Evolutionary conservation across 179 eudicot genomes (phyloP).

Genomic region (Corrigiola litoralis): DNA sequence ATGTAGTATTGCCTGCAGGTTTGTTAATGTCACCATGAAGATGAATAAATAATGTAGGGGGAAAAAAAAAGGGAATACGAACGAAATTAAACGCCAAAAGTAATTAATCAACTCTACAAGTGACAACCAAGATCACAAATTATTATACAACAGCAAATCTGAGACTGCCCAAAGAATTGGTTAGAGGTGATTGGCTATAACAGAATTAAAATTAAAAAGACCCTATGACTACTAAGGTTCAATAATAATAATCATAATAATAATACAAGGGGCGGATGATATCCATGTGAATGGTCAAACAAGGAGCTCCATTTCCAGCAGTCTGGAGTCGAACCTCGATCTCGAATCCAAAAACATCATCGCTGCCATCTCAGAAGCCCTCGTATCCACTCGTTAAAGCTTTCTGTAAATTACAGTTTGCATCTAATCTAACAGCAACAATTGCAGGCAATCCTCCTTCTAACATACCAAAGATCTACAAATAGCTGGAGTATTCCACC

Average conservation of each 20-base stretch:
- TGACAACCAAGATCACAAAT: not conserved
- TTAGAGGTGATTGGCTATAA: slow-evolving; percentile 13
- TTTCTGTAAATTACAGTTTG: slow-evolving; percentile 7
- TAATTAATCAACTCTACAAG: slow-evolving; percentile 1
- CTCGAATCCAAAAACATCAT: slow-evolving; percentile 15
- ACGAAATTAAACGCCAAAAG: not conserved
- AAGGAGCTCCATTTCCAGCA: slow-evolving; percentile 11
- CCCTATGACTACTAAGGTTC: not conserved
- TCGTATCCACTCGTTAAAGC: not conserved
- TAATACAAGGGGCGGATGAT: slow-evolving; percentile 17
- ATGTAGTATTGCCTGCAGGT: too few relatives aligned
- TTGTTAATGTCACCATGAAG: too few relatives aligned
- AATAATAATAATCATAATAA: slow-evolving; percentile 7
- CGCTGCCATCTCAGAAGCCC: slow-evolving; percentile 12
- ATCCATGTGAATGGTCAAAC: slow-evolving; percentile 11
- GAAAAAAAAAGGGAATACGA: not conserved
- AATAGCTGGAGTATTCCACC: not conserved
- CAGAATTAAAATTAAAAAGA: not conserved
- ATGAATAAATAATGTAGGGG: too few relatives aligned
- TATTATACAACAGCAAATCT: slow-evolving; percentile 11
- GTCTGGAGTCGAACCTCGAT: not conserved
- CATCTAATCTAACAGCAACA: slow-evolving; percentile 14
- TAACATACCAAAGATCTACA: slow-evolving; percentile 1
- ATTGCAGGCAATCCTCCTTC: not conserved
- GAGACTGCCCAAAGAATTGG: slow-evolving; percentile 14